Conservation (phyloP, 2,329 filamentous ascomycete species). For the Tolypocladium sp. region DNA sequence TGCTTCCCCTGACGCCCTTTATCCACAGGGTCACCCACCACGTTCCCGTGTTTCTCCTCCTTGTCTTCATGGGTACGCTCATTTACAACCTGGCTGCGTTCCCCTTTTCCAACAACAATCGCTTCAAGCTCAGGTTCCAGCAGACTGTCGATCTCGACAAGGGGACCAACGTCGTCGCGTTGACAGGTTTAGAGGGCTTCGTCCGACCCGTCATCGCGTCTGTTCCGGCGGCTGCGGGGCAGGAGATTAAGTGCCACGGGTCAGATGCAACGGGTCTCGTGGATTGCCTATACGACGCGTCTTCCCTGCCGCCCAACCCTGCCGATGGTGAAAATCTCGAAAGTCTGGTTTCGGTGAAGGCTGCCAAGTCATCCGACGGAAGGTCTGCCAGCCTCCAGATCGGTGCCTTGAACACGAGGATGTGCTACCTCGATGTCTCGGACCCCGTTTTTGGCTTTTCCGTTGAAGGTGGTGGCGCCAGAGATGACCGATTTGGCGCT, state of each 20-base stretch:
- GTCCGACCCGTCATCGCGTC: constrained; percentile 56
- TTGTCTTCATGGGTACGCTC: constrained; percentile 64
- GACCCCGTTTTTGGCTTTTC: constrained; percentile 54
- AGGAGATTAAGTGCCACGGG: constrained; percentile 43
- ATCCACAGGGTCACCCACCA: constrained; percentile 81
- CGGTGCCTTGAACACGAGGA: constrained; percentile 64
- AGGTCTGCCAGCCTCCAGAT: constrained; percentile 56
- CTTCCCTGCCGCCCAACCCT: constrained; percentile 51
- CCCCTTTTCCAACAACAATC: constrained; percentile 71
- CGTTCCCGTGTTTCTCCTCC: constrained; percentile 65
- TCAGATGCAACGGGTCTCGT: constrained; percentile 35
- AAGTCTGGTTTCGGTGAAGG: constrained; percentile 54
- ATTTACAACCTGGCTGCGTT: constrained; percentile 83
- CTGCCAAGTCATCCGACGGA: constrained; percentile 17
- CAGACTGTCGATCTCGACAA: constrained; percentile 72
- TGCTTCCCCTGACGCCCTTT: constrained; percentile 74
- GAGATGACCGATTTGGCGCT: constrained; percentile 56
- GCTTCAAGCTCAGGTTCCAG: constrained; percentile 81
- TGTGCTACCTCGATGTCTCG: constrained; percentile 67
- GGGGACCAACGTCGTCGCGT: constrained; percentile 58
- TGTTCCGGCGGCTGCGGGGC: constrained; percentile 62
- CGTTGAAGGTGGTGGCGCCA: constrained; percentile 49
- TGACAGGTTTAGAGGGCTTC: constrained; percentile 61
- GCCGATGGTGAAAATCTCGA: constrained; percentile 33
- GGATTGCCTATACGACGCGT: constrained; percentile 64